Evolutionary conservation across 163 green algal species (phyloP).

Genomic region (Volvox carteri): DNA sequence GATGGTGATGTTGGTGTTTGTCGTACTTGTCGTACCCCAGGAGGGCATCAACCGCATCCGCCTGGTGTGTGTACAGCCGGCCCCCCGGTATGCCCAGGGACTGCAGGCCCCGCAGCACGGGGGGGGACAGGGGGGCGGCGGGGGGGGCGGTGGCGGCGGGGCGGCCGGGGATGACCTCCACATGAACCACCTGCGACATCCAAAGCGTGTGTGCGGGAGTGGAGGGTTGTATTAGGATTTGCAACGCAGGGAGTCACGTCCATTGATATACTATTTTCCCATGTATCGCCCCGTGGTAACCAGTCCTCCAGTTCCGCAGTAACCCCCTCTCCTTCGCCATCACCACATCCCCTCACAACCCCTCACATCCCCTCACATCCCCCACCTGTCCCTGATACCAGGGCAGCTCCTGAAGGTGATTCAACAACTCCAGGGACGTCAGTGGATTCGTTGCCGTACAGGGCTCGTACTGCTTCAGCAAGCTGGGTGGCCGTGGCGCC

Average conservation of each 20-base stretch:
- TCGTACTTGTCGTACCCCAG: constrained; percentile 16
- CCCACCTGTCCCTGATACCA: constrained; percentile 83
- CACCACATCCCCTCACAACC: neutral
- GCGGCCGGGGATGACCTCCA: constrained; percentile 72
- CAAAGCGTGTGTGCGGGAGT: neutral
- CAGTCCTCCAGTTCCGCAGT: too few relatives aligned
- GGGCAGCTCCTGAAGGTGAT: constrained; percentile 79
- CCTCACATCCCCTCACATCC: neutral
- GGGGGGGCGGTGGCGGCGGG: constrained; percentile 56
- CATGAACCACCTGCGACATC: constrained; percentile 73
- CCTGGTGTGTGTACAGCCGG: constrained; percentile 82
- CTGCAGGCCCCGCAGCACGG: constrained; percentile 66
- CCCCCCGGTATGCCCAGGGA: constrained; percentile 59
- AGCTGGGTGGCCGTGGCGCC: constrained; percentile 2
- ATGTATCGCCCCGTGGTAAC: too few relatives aligned
- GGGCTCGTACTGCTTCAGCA: constrained; percentile 27
- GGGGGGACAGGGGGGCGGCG: constrained; percentile 51
- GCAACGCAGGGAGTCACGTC: neutral
- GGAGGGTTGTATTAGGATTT: neutral
- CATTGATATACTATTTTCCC: too few relatives aligned
- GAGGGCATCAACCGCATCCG: constrained; percentile 80
- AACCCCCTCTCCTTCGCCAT: neutral
- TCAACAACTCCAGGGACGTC: constrained; percentile 53
- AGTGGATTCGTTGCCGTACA: neutral
- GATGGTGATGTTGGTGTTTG: constrained; percentile 17